These are phyloP conservation scores for Acer campestre DNA, from an alignment of 345 rosid genomes.

Conservation along the genomic window DNA sequence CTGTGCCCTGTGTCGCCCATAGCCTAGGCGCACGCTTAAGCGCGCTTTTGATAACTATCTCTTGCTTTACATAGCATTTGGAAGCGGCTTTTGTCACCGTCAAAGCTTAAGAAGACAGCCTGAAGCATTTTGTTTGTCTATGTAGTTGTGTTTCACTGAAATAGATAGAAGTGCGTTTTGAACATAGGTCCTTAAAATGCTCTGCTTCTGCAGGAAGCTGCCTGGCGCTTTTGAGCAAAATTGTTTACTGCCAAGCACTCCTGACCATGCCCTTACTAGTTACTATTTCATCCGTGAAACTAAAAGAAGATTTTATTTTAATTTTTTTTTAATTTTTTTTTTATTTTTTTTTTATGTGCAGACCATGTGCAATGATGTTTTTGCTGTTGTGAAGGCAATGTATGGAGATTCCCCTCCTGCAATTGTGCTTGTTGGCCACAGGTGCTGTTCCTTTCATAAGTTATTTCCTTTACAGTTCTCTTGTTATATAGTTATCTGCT, in stretches of 20 bases:
- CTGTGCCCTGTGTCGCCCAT: no score
- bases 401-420: conserved; percentile 93
- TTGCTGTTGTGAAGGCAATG: conserved; percentile 73
- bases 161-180: neutral
- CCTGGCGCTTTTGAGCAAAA: neutral
- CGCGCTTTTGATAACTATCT: neutral
- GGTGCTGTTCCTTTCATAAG: conserved; percentile 42
- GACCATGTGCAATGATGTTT: conserved; percentile 92
- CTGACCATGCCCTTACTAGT: neutral
- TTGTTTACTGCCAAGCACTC: neutral
- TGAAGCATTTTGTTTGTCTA: neutral
- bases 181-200: neutral
- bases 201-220: neutral
- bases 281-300: neutral
- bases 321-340: conserved; percentile 22
- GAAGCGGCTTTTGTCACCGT: neutral
- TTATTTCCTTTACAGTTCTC: neutral
- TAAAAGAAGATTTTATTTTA: neutral
- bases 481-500: neutral
- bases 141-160: neutral
- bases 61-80: neutral
- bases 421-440: conserved; percentile 93
- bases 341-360: conserved; percentile 42
- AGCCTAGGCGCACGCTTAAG: no score
- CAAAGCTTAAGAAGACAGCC: neutral